Conservation (phyloP, 129 eudicot species). For the Mikania micrantha region DNA sequence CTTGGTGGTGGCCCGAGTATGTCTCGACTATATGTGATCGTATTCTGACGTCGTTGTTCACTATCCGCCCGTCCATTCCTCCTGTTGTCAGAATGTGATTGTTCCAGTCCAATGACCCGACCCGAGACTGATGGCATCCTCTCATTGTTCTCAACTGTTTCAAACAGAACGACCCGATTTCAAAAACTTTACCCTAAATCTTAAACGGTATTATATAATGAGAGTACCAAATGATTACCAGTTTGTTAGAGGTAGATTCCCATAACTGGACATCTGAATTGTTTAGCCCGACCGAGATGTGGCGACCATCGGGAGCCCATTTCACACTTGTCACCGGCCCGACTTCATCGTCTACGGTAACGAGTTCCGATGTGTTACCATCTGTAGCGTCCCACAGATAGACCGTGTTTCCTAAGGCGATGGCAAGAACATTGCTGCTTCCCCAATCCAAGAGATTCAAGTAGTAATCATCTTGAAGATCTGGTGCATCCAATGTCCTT, state of each 20-base stretch:
- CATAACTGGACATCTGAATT: conserved; percentile 83
- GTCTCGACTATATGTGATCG: conserved; percentile 59
- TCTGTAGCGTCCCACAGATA: conserved; percentile 77
- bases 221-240: too few species aligned
- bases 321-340: conserved; percentile 86
- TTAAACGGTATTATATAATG: too few species aligned
- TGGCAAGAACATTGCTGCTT: conserved; percentile 70
- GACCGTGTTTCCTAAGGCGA: conserved; percentile 70
- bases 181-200: background rate
- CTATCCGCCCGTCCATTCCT: conserved; percentile 87
- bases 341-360: conserved; percentile 62
- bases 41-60: conserved; percentile 77
- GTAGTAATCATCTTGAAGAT: conserved; percentile 68
- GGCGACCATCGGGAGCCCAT: conserved; percentile 88
- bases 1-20: conserved; percentile 78
- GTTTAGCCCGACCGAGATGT: conserved; percentile 72
- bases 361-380: conserved; percentile 63
- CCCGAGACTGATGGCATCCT: conserved; percentile 72
- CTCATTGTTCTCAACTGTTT: conserved; percentile 67
- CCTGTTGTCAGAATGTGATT: conserved; percentile 78
- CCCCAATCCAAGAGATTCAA: conserved; percentile 90
- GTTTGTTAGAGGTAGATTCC: conserved; percentile 67
- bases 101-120: conserved; percentile 94
- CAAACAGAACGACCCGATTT: background rate
- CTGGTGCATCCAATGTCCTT: conserved; percentile 88